Base-by-base conservation (phyloP, 139 green algal species). In the Zygnema circumcarinatum region DNA sequence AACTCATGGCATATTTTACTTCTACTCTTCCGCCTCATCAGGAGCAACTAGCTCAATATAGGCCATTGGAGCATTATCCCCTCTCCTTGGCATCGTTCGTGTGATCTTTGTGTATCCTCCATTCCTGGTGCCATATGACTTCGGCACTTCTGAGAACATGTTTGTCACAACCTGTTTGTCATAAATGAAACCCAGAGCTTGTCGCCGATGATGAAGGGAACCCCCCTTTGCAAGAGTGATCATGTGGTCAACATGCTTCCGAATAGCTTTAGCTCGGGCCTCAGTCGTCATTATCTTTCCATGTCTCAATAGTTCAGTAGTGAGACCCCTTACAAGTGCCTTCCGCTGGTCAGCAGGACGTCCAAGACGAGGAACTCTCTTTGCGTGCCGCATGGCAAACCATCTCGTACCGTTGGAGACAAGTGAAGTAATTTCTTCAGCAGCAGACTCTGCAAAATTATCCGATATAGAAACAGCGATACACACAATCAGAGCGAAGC, bases 311-410 rank as follows among this genome's bases (percentile, higher is more conserved):
- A 98, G 87, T 90, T 99, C 94, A 33, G 97, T 99, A 11, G 96
- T 95, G 20, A 99, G 93, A 1, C 85, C 75, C 33, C 97, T 93
- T 29, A 99, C 92, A 35, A 99, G 94, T 0, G 96, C 96, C 90
- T 99, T 99, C 16, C 97, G 92, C 94, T 99, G 97, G 93, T 99
- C 97, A 2, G 96, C 96, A 33, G 97, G 96, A 22, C 95, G 91
- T 29, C 94, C 94, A 31, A 99, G 93, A 31, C 94, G 93, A 42
- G 95, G 94, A 22, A 95, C 87, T 39, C 92, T 93, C 80, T 95
- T 94, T 69, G 94, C 91, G 91, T 99, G 97, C n/a, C 97, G 92
- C 96, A 99, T 99, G n/a, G 92, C 93, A 52, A 95, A 94, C 53
- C 93, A 89, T 36, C 80, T 92, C 42, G 84, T 87, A 39, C 94